These are phyloP conservation scores for Boletellus deceptivus DNA, from an alignment of 1,284 basidiomycete genomes.

Conservation along the genomic window DNA sequence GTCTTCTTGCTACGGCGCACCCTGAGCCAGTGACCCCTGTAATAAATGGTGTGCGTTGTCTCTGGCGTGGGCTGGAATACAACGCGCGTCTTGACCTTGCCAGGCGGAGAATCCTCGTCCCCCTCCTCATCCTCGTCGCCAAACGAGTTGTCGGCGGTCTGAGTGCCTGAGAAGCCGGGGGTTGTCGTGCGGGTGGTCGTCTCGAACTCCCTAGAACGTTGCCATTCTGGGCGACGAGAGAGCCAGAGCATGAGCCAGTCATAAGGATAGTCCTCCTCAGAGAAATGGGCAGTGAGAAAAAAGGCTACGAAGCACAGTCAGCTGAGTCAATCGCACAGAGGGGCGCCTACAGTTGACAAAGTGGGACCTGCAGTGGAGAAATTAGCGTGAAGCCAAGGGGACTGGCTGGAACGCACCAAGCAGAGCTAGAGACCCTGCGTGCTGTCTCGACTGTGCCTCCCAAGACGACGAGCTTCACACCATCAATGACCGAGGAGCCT, in stretches of 20 bases:
- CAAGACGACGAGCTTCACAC: slow-evolving; percentile 81
- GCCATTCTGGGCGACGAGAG: slow-evolving; percentile 76
- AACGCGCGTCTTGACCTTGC: slow-evolving; percentile 71
- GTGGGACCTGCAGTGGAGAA: slow-evolving; percentile 53
- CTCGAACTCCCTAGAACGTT: slow-evolving; percentile 80
- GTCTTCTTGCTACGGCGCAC: slow-evolving; percentile 65
- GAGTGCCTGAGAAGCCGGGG: slow-evolving; percentile 48
- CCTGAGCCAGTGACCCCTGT: slow-evolving; percentile 76
- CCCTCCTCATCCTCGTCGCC: slow-evolving; percentile 59
- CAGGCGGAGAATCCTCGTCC: slow-evolving; percentile 54
- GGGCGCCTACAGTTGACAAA: slow-evolving; percentile 73
- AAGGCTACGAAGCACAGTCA: slow-evolving; percentile 52
- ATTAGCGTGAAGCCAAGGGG: slow-evolving; percentile 6
- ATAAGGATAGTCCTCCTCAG: slow-evolving; percentile 80
- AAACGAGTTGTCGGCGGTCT: slow-evolving; percentile 55
- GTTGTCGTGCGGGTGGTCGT: slow-evolving; percentile 69
- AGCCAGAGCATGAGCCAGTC: slow-evolving; percentile 85
- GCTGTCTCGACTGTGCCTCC: slow-evolving; percentile 84
- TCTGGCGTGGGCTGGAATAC: slow-evolving; percentile 83
- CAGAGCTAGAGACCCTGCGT: slow-evolving; percentile 72
- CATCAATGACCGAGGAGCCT: slow-evolving; percentile 74
- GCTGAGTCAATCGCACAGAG: slow-evolving; percentile 3
- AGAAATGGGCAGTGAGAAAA: slow-evolving; percentile 83
- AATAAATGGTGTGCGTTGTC: slow-evolving; percentile 81
- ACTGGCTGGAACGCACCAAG: slow-evolving; percentile 52